phyloP scores from a whole-genome alignment of 1,284 basidiomycete species.

The Meripilus lineatus region DNA sequence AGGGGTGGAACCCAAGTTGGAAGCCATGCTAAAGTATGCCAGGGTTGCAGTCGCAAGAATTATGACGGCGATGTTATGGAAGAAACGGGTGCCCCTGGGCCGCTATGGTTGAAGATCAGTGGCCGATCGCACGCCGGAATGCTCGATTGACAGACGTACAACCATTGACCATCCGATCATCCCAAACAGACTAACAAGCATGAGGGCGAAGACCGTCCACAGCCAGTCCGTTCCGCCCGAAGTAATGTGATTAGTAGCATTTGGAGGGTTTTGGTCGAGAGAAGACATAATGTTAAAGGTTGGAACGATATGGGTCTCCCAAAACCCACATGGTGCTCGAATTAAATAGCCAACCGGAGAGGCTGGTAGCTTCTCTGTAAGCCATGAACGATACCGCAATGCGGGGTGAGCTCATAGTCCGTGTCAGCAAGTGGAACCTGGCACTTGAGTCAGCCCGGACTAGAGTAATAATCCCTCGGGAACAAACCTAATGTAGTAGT shows the following conservation, averaged over 20 bases:
- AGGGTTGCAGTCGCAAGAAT: slow-evolving; percentile 42
- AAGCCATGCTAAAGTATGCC: slow-evolving; percentile 54
- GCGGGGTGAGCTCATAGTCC: too few relatives aligned
- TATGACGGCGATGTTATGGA: slow-evolving; percentile 45
- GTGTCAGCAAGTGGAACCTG: too few relatives aligned
- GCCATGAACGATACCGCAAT: too few relatives aligned
- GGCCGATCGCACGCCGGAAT: neutral
- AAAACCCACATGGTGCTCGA: too few relatives aligned
- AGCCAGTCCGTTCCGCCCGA: slow-evolving; percentile 45
- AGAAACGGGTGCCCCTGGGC: slow-evolving; percentile 36
- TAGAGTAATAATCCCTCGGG: too few relatives aligned
- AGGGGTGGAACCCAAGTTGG: slow-evolving; percentile 48
- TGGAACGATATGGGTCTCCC: too few relatives aligned
- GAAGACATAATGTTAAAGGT: slow-evolving; percentile 8
- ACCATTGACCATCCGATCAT: slow-evolving; percentile 35
- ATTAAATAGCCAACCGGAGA: too few relatives aligned
- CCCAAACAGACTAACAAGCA: slow-evolving; percentile 35
- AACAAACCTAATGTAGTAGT: too few relatives aligned
- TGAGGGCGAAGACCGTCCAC: slow-evolving; percentile 51
- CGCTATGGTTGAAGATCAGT: slow-evolving; percentile 19
- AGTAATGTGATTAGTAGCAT: slow-evolving; percentile 35
- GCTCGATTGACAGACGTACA: slow-evolving; percentile 24
- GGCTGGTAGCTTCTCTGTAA: too few relatives aligned
- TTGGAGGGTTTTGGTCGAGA: slow-evolving; percentile 33
- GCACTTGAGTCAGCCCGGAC: too few relatives aligned